Base-by-base conservation (phyloP, 1,284 basidiomycete species). In the Sanguinoderma infundibulare region DNA sequence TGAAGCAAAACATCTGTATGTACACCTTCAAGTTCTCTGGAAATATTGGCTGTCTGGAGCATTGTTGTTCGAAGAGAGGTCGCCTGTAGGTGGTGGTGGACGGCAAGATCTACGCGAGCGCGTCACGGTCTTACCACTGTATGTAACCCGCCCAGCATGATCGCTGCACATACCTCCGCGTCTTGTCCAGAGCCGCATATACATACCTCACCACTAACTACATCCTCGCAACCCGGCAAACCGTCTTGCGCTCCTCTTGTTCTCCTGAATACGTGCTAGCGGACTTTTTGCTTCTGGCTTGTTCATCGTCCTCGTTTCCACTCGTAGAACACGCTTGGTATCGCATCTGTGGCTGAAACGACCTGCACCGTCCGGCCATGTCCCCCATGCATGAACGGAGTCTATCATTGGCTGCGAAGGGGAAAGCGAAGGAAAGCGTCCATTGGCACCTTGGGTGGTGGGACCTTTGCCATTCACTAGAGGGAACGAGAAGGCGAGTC, bases 1-100 rank as follows among this genome's bases (percentile, higher is more conserved):
- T 96, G 93, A 2, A 96, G 73, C 34, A 95, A 65, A 15, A 96
- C 77, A 61, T 96, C 89, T 1, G 94, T 97, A 6, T 75, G 74
- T 20, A 81, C 73, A 15, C 85, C 91, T 53, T 84, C 74, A 10
- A 95, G 71, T 0, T 72, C 60, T 69, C 82, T 74, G 50, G 81
- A 70, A 63, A 80, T 71, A 70, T 83, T 81, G 17, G 69, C 60
- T 8, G 70, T 64, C 24, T 70, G 64, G 10, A 70, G 65, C 73
- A 75, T 74, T 5, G 15, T 34, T 46, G 15, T 34, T 46, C 24
- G 24, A 24, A n/a, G n/a, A 20, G 53, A 51, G 30, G 9, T 32
- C 22, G 14, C 20, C 24, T 15, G 24, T 6, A 46, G 14, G 15
- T 35, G 32, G 49, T 35, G 34, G 34, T 34, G 26, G 32, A 24